phyloP scores from a whole-genome alignment of 768 basidiomycete genomes.

The Multifurca ochricompacta region DNA sequence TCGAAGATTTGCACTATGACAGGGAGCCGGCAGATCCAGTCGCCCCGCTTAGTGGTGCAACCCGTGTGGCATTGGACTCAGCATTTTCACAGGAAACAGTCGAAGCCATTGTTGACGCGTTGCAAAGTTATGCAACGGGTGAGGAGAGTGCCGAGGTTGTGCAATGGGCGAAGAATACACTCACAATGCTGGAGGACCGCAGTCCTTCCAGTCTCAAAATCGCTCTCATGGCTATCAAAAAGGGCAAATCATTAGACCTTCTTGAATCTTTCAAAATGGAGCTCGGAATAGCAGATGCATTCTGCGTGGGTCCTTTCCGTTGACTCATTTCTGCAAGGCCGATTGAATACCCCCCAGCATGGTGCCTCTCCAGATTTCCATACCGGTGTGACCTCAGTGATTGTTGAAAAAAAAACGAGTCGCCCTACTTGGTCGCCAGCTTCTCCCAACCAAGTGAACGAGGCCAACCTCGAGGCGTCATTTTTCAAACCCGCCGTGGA shows the following conservation, averaged over 20 bases:
- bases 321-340: background rate
- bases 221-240: slow-evolving; percentile 69
- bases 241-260: slow-evolving; percentile 57
- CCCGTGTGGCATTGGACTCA: slow-evolving; percentile 70
- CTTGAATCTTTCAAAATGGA: slow-evolving; percentile 74
- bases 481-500: slow-evolving; percentile 61
- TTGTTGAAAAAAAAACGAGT: slow-evolving; percentile 43
- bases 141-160: slow-evolving; percentile 41
- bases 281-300: slow-evolving; percentile 80
- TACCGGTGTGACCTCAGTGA: slow-evolving; percentile 68
- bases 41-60: slow-evolving; percentile 47
- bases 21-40: slow-evolving; percentile 48
- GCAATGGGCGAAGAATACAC: slow-evolving; percentile 69
- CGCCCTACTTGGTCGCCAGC: slow-evolving; percentile 69
- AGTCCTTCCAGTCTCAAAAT: slow-evolving; percentile 93
- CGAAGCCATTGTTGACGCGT: slow-evolving; percentile 55
- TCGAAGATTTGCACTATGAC: slow-evolving; percentile 57
- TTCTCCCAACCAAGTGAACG: slow-evolving; percentile 50
- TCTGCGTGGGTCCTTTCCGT: slow-evolving; percentile 55
- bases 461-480: slow-evolving; percentile 42
- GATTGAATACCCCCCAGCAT: slow-evolving; percentile 37
- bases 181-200: slow-evolving; percentile 52
- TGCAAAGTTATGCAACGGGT: slow-evolving; percentile 36
- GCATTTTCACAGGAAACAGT: slow-evolving; percentile 70
- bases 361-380: slow-evolving; percentile 77